These are phyloP conservation scores for Amorphotheca resinae DNA, from an alignment of 495 filamentous ascomycete species.

Conservation along the genomic window DNA sequence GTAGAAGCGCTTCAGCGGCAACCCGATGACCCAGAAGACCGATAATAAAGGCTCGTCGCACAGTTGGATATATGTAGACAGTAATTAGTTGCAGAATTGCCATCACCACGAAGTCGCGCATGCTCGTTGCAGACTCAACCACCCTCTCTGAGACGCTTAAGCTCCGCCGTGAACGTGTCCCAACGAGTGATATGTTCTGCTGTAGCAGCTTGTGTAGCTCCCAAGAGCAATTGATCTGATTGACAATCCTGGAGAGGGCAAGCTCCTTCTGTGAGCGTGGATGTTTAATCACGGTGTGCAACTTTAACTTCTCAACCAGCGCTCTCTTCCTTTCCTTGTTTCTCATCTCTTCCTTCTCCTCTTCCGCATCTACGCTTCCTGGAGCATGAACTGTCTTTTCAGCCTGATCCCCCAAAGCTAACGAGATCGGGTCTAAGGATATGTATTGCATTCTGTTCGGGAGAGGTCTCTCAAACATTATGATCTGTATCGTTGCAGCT, in stretches of 20 bases:
- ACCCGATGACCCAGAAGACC: conserved; percentile 71
- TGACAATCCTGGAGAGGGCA: conserved; percentile 68
- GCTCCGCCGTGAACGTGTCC: conserved; percentile 64
- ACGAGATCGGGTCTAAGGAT: conserved; percentile 75
- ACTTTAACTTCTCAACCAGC: conserved; percentile 78
- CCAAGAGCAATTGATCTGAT: conserved; percentile 92
- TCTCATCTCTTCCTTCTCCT: conserved; percentile 46
- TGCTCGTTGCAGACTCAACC: conserved; percentile 79
- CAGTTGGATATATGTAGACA: conserved; percentile 65
- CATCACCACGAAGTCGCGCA: conserved; percentile 62
- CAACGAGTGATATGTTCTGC: conserved; percentile 74
- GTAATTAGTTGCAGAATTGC: conserved; percentile 59
- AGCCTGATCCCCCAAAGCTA: conserved; percentile 73
- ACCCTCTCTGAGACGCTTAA: conserved; percentile 92
- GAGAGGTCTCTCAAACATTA: conserved; percentile 77
- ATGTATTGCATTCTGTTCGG: conserved; percentile 93
- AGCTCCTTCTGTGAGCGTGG: conserved; percentile 70
- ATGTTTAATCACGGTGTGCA: conserved; percentile 72
- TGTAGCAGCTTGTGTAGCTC: conserved; percentile 75
- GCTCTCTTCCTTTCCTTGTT: conserved; percentile 39
- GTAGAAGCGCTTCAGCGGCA: conserved; percentile 66
- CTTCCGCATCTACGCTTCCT: conserved; percentile 45
- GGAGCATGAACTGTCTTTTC: conserved; percentile 25
- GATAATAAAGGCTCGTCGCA: conserved; percentile 60
- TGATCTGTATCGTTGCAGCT: conserved; percentile 64